Evolutionary conservation across 2,329 filamentous ascomycete genomes (phyloP).

Genomic region (Aureobasidium sp.): DNA sequence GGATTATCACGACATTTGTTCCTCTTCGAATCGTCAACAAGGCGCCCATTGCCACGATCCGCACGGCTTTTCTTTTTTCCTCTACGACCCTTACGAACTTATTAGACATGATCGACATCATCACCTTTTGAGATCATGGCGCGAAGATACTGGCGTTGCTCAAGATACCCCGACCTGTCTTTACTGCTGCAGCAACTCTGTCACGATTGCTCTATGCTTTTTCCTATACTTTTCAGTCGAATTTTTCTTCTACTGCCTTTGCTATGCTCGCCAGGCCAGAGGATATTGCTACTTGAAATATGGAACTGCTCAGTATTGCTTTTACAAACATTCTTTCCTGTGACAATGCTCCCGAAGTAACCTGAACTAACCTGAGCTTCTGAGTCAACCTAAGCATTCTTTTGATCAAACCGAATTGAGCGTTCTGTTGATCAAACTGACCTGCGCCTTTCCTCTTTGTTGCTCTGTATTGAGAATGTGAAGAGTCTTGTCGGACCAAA

Average conservation of each 20-base stretch:
- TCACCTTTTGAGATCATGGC: not conserved
- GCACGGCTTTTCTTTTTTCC: constrained; percentile 11
- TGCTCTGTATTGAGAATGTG: not conserved
- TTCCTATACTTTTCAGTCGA: not conserved
- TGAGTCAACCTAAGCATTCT: too few species aligned
- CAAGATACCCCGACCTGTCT: constrained; percentile 10
- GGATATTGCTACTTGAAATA: constrained; percentile 2
- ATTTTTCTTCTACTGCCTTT: not conserved
- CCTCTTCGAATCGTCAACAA: constrained; percentile 10
- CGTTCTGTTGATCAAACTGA: not conserved
- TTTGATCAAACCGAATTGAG: not conserved
- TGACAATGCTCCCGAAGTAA: not conserved
- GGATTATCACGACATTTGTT: constrained; percentile 10
- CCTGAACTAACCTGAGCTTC: not conserved
- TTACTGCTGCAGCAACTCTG: constrained; percentile 3
- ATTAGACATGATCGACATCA: constrained; percentile 8
- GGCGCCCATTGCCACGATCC: constrained; percentile 14
- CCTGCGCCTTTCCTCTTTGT: not conserved
- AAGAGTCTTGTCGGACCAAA: not conserved
- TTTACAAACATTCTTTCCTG: not conserved
- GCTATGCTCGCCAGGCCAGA: not conserved
- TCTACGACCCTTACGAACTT: constrained; percentile 17
- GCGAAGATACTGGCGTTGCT: not conserved
- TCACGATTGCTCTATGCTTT: not conserved
- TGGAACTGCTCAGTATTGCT: constrained; percentile 15